A percentile compares a stretch with the other conserved stretches of the same genome.
These are phyloP conservation scores for Eucalyptus caleyi DNA, from an alignment of 345 rosid species.

Conservation along the genomic window DNA sequence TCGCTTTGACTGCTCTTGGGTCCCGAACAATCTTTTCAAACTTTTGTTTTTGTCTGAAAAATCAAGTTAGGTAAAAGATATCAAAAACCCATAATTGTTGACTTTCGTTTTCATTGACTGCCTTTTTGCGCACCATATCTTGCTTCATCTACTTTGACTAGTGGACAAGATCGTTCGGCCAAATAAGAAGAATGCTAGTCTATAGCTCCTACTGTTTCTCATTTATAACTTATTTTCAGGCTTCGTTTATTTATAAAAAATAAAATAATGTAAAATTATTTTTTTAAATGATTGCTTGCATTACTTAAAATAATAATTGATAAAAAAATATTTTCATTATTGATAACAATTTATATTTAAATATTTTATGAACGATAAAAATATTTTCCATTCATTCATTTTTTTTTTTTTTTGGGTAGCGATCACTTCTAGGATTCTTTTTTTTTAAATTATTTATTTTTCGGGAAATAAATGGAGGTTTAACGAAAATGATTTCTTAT, in stretches of 20 bases:
- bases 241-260: not conserved
- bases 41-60: not conserved
- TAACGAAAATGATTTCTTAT: not conserved
- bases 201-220: not conserved
- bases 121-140: no score
- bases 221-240: not conserved
- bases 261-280: rapidly evolving
- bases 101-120: not conserved
- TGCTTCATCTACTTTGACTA: not conserved
- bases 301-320: not conserved
- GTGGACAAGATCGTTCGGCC: not conserved
- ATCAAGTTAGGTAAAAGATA: not conserved
- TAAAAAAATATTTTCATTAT: no score
- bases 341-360: no score
- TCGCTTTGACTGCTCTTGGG: not conserved
- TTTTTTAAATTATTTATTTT: not conserved
- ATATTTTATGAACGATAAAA: no score
- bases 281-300: rapidly evolving
- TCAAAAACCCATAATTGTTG: not conserved
- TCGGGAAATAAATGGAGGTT: rapidly evolving
- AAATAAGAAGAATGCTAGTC: not conserved
- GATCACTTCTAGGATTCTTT: no score
- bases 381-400: not conserved
- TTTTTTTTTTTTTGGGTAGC: no score
- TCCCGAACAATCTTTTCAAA: not conserved